A percentile compares a stretch with the other conserved stretches of the same genome.
Conservation (phyloP, 2,329 filamentous ascomycete species). For the Cryphonectria parasitica region DNA sequence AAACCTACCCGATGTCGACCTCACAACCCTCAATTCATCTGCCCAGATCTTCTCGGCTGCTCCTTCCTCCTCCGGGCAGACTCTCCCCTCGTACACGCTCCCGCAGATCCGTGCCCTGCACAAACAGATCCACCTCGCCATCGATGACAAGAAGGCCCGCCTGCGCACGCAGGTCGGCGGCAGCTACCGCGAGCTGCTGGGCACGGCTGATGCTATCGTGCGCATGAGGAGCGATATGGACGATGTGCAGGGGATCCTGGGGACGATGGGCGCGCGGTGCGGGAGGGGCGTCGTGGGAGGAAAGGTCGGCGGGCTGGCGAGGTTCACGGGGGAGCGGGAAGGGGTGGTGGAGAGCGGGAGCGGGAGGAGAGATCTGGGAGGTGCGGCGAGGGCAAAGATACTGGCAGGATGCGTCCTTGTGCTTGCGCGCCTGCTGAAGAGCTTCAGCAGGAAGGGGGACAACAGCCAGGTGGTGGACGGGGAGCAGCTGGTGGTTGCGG, state of each 20-base stretch:
- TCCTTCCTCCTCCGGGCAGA: constrained; percentile 39
- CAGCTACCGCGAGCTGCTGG: constrained; percentile 85
- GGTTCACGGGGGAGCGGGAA: constrained; percentile 44
- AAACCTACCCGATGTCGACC: constrained; percentile 50
- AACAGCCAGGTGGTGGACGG: constrained; percentile 41
- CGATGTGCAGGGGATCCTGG: constrained; percentile 71
- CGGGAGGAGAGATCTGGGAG: constrained; percentile 35
- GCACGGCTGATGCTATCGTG: constrained; percentile 92
- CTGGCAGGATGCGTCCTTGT: constrained; percentile 57
- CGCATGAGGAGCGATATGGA: constrained; percentile 82
- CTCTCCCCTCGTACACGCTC: constrained; percentile 51
- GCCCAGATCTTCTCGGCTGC: constrained; percentile 54
- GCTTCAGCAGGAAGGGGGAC: constrained; percentile 35
- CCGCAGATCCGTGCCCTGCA: constrained; percentile 68
- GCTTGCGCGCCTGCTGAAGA: constrained; percentile 53
- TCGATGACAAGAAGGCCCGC: constrained; percentile 65
- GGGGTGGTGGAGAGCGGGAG: constrained; percentile 34
- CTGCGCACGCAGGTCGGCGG: constrained; percentile 67
- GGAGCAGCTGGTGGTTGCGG: constrained; percentile 58
- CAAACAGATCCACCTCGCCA: constrained; percentile 59
- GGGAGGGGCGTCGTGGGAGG: constrained; percentile 71
- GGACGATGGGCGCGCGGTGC: constrained; percentile 75
- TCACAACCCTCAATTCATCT: constrained; percentile 52
- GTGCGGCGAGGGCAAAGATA: constrained; percentile 51
- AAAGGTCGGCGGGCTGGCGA: constrained; percentile 62